phyloP scores from a whole-genome alignment of 768 basidiomycete genomes.

The Coprinopsis strossmayeri region DNA sequence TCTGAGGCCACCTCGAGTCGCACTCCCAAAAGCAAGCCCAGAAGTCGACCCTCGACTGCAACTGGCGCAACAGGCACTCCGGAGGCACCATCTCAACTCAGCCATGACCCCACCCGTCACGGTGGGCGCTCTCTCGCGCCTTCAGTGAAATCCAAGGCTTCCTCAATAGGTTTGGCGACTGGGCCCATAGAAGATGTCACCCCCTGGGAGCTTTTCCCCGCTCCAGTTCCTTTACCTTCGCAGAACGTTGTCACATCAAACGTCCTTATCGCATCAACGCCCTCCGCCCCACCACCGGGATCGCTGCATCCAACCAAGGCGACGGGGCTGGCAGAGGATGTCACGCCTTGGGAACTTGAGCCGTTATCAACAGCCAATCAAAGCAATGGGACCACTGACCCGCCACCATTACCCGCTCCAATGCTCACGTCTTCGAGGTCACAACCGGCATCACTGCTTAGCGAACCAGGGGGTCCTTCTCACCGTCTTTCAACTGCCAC shows the following conservation, averaged over 20 bases:
- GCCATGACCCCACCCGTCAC: neutral
- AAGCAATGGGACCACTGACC: neutral
- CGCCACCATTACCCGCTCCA: conserved; percentile 9
- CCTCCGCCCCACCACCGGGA: conserved; percentile 3
- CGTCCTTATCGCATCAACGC: neutral
- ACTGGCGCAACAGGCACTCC: conserved; percentile 16
- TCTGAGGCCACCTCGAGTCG: conserved; percentile 5
- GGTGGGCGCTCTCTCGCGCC: conserved; percentile 9
- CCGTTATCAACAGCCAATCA: neutral
- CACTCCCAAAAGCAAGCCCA: conserved; percentile 6
- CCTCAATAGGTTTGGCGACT: conserved; percentile 14
- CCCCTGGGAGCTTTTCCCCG: conserved; percentile 29
- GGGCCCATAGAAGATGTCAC: conserved; percentile 23
- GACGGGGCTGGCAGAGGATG: conserved; percentile 15
- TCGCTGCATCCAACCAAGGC: conserved; percentile 6
- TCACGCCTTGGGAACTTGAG: conserved; percentile 19
- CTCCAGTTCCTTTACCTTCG: conserved; percentile 10
- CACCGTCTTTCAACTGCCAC: conserved; percentile 13
- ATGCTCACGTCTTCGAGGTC: conserved; percentile 2
- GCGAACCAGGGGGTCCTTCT: conserved; percentile 6
- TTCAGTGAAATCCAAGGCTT: conserved; percentile 12
- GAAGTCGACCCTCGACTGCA: conserved; percentile 20
- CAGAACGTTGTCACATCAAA: neutral
- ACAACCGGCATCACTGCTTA: conserved; percentile 7
- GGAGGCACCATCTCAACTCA: conserved; percentile 14